Percentiles rank a stretch among this genome's conserved stretches.
These are phyloP conservation scores for Tilletia indica DNA, from an alignment of 1,284 basidiomycete species.

Conservation along the genomic window DNA sequence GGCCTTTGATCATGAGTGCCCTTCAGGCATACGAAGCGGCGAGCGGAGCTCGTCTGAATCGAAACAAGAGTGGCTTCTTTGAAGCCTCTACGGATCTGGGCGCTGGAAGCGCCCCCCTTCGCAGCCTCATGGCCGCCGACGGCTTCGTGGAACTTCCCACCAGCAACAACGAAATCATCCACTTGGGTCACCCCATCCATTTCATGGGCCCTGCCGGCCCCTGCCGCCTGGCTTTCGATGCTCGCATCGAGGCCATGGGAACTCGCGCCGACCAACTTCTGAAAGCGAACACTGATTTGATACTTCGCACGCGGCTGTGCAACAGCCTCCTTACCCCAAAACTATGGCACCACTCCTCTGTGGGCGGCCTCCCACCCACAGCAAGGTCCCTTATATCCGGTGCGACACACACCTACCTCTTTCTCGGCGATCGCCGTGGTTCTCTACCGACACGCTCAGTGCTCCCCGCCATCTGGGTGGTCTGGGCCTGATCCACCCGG, in stretches of 20 bases:
- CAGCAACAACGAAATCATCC: no score
- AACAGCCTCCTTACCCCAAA: not conserved
- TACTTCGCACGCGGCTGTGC: not conserved
- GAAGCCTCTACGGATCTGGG: not conserved
- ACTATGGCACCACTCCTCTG: not conserved
- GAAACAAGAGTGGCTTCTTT: not conserved
- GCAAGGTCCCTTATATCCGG: not conserved
- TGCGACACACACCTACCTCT: not conserved
- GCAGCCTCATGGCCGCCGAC: no score
- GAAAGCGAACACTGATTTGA: not conserved
- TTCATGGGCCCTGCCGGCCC: no score
- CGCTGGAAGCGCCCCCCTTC: no score
- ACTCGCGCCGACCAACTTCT: not conserved
- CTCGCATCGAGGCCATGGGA: no score
- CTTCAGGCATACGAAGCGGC: not conserved
- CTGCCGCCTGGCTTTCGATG: no score
- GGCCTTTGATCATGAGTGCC: not conserved
- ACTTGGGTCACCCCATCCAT: no score
- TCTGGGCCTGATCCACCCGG: no score
- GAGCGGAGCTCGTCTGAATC: not conserved
- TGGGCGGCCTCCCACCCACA: not conserved
- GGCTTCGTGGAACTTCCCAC: no score
- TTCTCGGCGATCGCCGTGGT: not conserved
- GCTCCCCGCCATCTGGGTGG: no score
- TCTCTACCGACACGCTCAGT: not conserved